Evolutionary conservation across 1,139 yeast genomes (phyloP), one percentile per base, ranked within the genome.

Genomic region (Trichomonascaceae sp.): DNA sequence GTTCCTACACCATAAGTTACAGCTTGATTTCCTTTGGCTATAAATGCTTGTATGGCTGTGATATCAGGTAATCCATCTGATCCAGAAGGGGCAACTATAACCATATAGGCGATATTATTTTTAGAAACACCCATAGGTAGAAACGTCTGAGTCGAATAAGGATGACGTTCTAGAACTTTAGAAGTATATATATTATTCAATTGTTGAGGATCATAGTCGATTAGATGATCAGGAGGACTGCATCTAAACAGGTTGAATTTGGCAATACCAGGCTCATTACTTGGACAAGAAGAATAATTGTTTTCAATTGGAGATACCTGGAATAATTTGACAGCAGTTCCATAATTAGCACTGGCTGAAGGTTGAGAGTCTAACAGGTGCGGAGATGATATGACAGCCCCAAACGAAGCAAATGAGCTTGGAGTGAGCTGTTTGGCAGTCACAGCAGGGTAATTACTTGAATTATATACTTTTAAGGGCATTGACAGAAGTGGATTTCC

Each of bases 91-190:
- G 96, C 96, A 44, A 88, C 95, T 52, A 90, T 88, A 9, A 91
- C 96, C 60, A 91, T 69, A 63, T 82, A 91, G 0, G 89, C 84
- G 18, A 69, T 65, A 45, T 76, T 74, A 1, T 69, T 60, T 38
- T 74, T 68, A 30, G 72, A 71, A 55, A 84, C 79, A 2, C 97
- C 97, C 84, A 91, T 79, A 4, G 98, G 98, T 22, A 88, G 66
- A 67, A 91, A 91, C 0, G 96, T 86, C 69, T 91, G 98, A 0
- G 96, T 84, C n/a, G 93, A 80, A 65, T 70, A 86, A 7, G 96
- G 96, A 66, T 91, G 98, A 70, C 96, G 79, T 66, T 91, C 98
- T 38, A 91, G 75, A 1, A 90, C 96, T 59, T 79, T 84, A 27
- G 88, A 73, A 1, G 71, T 66, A 66, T 88, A 89, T 12, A 13